Percentiles rank a stretch among this genome's conserved stretches.
Evolutionary conservation across 805 yeast genomes (phyloP).

Genomic region (Metschnikowia colocasiae): DNA sequence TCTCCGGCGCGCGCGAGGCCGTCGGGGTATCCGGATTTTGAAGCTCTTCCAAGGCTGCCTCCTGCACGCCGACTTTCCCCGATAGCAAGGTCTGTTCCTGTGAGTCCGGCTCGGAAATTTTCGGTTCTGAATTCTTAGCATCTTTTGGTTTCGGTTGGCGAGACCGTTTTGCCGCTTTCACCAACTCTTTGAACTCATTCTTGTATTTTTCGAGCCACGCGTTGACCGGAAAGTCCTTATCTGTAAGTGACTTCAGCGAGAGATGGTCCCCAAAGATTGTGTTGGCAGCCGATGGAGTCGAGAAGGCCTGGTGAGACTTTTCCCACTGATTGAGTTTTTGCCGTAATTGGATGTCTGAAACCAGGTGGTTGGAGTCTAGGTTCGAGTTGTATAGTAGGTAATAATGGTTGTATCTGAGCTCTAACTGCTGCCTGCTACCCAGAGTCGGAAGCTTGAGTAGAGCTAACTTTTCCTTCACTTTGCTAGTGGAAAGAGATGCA

Average conservation of each 20-base stretch:
- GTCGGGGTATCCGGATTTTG: neutral
- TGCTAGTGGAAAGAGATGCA: slow-evolving; percentile 52
- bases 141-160: slow-evolving; percentile 1
- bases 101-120: neutral
- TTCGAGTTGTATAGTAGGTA: slow-evolving; percentile 78
- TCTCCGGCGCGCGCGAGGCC: neutral
- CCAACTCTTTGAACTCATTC: slow-evolving; percentile 38
- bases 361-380: slow-evolving; percentile 66
- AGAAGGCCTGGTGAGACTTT: slow-evolving; percentile 33
- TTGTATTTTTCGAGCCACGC: slow-evolving; percentile 42
- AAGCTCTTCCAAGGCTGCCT: neutral
- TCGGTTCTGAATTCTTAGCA: neutral
- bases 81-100: neutral
- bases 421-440: slow-evolving; percentile 65
- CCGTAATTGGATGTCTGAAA: slow-evolving; percentile 50
- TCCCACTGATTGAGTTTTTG: slow-evolving; percentile 70
- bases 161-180: slow-evolving; percentile 30
- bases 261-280: slow-evolving; percentile 21
- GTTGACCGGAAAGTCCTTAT: slow-evolving; percentile 44
- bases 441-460: slow-evolving; percentile 52
- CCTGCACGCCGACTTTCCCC: neutral
- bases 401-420: slow-evolving; percentile 71
- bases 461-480: slow-evolving; percentile 57
- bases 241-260: slow-evolving; percentile 35
- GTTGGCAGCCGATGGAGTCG: slow-evolving; percentile 10